phyloP scores from a whole-genome alignment of 768 basidiomycete species.

The Cystofilobasidium bisporidii region DNA sequence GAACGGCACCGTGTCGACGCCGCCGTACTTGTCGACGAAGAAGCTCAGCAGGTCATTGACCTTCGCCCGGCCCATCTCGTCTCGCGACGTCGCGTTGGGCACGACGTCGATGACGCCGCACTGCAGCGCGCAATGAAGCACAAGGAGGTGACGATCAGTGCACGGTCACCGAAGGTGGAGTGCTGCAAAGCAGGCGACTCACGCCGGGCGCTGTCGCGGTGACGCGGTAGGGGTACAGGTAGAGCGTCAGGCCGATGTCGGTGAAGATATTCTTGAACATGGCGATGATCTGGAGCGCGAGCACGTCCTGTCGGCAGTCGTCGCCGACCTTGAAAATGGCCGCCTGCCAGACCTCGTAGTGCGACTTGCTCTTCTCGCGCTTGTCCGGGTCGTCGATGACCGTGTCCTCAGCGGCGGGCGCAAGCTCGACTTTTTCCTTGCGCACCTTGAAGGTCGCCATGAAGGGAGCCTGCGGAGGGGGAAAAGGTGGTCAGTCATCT shows the following conservation, averaged over 20 bases:
- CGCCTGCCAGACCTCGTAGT: constrained; percentile 89
- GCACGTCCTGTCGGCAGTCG: constrained; percentile 96
- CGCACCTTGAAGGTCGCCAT: constrained; percentile 99
- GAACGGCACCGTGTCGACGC: constrained; percentile 77
- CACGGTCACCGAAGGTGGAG: too few relatives aligned
- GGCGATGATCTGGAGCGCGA: constrained; percentile 91
- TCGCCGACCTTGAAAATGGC: constrained; percentile 99
- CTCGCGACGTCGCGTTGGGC: constrained; percentile 91
- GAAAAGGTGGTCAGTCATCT: constrained; percentile 5
- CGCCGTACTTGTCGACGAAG: constrained; percentile 87
- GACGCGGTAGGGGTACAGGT: constrained; percentile 91
- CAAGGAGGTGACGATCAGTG: too few relatives aligned
- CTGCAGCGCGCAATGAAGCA: too few relatives aligned
- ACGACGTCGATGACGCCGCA: constrained; percentile 98
- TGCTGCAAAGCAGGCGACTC: constrained; percentile 42
- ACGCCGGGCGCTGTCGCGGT: constrained; percentile 95
- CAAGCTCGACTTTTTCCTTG: constrained; percentile 63
- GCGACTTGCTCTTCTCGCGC: constrained; percentile 45
- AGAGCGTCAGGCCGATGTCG: constrained; percentile 73
- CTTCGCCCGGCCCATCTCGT: constrained; percentile 98
- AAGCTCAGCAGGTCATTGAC: constrained; percentile 92
- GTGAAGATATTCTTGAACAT: constrained; percentile 99
- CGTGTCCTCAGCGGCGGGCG: constrained; percentile 53
- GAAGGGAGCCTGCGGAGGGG: constrained; percentile 69
- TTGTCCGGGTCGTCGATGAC: constrained; percentile 48